Percentiles rank a stretch among this genome's conserved stretches.
phyloP scores from a whole-genome alignment of 1,284 basidiomycete species.

The Fomes fomentarius region DNA sequence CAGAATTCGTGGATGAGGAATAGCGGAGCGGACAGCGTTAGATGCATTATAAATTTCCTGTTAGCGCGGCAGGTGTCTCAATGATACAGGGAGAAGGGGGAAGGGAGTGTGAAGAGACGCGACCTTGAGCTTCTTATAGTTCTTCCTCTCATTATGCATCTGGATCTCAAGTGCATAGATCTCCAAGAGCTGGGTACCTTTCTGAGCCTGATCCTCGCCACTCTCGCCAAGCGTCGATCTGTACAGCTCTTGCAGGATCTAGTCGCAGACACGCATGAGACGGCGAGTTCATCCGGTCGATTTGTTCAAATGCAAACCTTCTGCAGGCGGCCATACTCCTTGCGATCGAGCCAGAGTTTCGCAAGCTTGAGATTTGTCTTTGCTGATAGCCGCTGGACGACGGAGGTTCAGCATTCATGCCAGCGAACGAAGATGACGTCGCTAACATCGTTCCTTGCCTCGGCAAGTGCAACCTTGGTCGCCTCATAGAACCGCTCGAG shows the following conservation, averaged over 20 bases:
- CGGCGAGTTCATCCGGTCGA: neutral
- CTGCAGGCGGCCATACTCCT: constrained; percentile 85
- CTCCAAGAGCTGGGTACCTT: constrained; percentile 93
- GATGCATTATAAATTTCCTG: constrained; percentile 98
- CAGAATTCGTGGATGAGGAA: constrained; percentile 98
- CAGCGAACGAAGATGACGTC: neutral
- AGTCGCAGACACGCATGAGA: neutral
- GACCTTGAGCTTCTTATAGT: constrained; percentile 95
- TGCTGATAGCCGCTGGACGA: constrained; percentile 79
- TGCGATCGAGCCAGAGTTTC: constrained; percentile 95
- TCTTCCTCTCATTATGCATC: constrained; percentile 97
- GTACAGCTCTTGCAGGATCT: constrained; percentile 80
- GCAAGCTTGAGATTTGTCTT: constrained; percentile 98
- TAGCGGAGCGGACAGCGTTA: constrained; percentile 91
- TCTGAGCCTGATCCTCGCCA: constrained; percentile 84
- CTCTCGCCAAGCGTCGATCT: constrained; percentile 66
- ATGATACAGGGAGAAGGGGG: constrained; percentile 1
- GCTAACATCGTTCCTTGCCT: constrained; percentile 93
- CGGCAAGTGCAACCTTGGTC: constrained; percentile 88
- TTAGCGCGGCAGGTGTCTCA: neutral
- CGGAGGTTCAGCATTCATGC: neutral
- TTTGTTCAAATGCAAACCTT: constrained; percentile 45
- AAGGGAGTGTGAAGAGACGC: neutral
- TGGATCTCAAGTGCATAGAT: constrained; percentile 99
- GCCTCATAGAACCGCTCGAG: constrained; percentile 95